A percentile compares a stretch with the other conserved stretches of the same genome.
phyloP scores from a whole-genome alignment of 2,329 filamentous ascomycete species.

The Podosphaera fusca region DNA sequence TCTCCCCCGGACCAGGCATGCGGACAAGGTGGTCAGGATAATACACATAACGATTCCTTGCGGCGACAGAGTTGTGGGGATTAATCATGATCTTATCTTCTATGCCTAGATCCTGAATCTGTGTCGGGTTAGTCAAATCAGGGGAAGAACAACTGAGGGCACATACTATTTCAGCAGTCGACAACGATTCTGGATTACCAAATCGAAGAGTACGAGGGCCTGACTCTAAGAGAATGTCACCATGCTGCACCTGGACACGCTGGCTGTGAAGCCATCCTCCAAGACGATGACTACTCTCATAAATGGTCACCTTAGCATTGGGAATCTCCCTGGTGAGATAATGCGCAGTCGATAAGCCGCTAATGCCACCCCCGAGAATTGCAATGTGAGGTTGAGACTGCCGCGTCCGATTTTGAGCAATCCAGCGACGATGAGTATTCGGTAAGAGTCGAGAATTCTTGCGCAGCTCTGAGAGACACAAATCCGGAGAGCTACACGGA shows the following conservation, averaged over 20 bases:
- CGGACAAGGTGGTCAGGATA: constrained; percentile 63
- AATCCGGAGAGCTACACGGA: neutral
- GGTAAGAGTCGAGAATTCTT: neutral
- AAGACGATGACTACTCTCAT: constrained; percentile 44
- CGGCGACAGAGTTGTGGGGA: constrained; percentile 24
- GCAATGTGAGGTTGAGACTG: constrained; percentile 24
- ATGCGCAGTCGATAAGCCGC: constrained; percentile 57
- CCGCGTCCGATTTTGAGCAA: neutral
- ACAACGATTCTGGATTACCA: constrained; percentile 7
- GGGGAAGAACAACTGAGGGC: neutral
- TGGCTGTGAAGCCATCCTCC: constrained; percentile 72
- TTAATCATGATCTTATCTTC: constrained; percentile 31
- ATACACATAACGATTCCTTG: constrained; percentile 57
- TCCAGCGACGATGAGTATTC: neutral
- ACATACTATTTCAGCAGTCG: constrained; percentile 10
- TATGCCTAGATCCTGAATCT: constrained; percentile 36
- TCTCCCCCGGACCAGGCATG: constrained; percentile 25
- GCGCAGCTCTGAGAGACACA: neutral
- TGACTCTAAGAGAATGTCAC: constrained; percentile 54
- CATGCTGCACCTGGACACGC: constrained; percentile 31
- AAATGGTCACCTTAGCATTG: constrained; percentile 51
- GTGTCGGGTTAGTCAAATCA: neutral
- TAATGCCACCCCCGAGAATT: constrained; percentile 62
- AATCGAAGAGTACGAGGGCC: constrained; percentile 37
- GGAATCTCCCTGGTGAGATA: constrained; percentile 50